Conservation (phyloP, 2,329 filamentous ascomycete genomes). For the Aspergillus amoenus region DNA sequence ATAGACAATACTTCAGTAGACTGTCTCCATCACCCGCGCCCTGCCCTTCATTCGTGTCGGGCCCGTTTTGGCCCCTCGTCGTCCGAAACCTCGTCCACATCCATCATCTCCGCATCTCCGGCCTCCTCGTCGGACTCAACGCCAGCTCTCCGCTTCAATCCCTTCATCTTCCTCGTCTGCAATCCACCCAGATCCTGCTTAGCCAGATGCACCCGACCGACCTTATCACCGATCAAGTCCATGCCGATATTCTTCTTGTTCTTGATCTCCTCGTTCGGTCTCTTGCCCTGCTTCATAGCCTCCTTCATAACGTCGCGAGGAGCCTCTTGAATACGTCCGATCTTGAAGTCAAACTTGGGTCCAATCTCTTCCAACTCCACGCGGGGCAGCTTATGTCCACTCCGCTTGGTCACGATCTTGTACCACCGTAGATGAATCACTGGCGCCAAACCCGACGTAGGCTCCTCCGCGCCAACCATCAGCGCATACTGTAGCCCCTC, state of each 20-base stretch:
- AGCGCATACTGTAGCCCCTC: constrained; percentile 92
- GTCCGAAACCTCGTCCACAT: constrained; percentile 41
- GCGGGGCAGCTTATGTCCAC: constrained; percentile 80
- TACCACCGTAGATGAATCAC: constrained; percentile 72
- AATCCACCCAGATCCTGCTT: constrained; percentile 83
- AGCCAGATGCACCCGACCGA: constrained; percentile 86
- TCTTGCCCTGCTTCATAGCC: constrained; percentile 82
- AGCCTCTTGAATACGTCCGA: constrained; percentile 77
- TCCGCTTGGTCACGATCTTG: constrained; percentile 80
- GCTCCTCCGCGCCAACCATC: constrained; percentile 73
- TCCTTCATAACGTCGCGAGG: constrained; percentile 81
- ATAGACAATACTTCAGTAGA: constrained; percentile 13
- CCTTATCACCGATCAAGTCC: constrained; percentile 91
- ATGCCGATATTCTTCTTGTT: constrained; percentile 97
- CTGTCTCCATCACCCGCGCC: background rate
- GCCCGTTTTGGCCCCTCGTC: constrained; percentile 36
- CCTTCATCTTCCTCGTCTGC: constrained; percentile 99
- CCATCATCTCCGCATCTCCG: constrained; percentile 50
- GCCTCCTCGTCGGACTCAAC: constrained; percentile 56
- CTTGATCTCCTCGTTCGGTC: constrained; percentile 51
- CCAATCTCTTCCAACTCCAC: constrained; percentile 96
- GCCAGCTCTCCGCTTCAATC: constrained; percentile 78
- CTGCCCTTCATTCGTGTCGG: constrained; percentile 27
- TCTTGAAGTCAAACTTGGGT: constrained; percentile 84
- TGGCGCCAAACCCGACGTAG: constrained; percentile 40